Base-by-base conservation (phyloP, 768 basidiomycete genomes). In the Boletus fagicola region DNA sequence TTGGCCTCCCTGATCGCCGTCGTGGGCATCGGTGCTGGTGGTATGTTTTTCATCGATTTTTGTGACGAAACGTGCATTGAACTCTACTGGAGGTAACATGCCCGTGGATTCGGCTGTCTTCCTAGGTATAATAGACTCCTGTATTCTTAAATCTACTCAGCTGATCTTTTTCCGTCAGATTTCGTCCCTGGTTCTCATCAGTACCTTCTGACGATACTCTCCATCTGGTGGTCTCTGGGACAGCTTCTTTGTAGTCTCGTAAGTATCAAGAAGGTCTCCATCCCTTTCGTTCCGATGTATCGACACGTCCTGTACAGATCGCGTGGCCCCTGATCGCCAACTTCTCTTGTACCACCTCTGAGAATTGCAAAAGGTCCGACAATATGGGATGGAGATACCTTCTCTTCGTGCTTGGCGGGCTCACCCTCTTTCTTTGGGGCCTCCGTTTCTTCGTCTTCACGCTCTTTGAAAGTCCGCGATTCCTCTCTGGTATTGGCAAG, bases 331-430 rank as follows among this genome's bases (percentile, higher is more conserved):
- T 86, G 26, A 80, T 85, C 15, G 74, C 80, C 15, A 80, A 82
- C 59, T 78, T 79, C 58, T 81, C 84, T 7, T 85, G 84, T 58
- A 53, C 75, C 0, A 61, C 67, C 4, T 18, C 71, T 0, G 57
- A 54, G 7, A 62, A 71, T 4, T 81, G 81, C 58, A 56, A 74
- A 38, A 76, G 72, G 48, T 66, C 74, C 3, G 60, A 79, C 20
- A 86, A 85, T 60, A 85, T 83, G 83, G 84, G 85, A 24, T 86
- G 85, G 84, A 74, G 85, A 30, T 85, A 85, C 63, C 76, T 84
- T 26, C 69, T 84, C 33, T 78, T 82, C 65, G 75, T 76, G 0
- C 77, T 84, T 39, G 82, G 84, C 3, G 82, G 75, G 10, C 58
- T 84, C 40, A 82, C 77, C 26, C 72, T 86, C 38, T 56, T 83